These are phyloP conservation scores for Puccinia brachypodii DNA, from an alignment of 1,284 basidiomycete species.

Conservation along the genomic window DNA sequence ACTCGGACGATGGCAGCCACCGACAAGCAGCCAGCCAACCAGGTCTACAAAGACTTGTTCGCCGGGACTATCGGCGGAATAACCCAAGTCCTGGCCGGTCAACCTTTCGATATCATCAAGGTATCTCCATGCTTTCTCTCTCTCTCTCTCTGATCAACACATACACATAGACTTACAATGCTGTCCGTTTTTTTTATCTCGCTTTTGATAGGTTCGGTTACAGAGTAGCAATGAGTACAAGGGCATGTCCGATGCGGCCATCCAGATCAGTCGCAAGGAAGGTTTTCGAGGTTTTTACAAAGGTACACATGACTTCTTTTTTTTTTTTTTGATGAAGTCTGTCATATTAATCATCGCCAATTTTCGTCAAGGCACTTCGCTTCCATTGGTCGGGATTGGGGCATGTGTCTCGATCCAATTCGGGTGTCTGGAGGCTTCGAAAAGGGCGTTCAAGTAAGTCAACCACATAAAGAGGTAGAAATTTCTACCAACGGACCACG, in stretches of 20 bases:
- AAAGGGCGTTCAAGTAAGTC: constrained; percentile 70
- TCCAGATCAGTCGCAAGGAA: constrained; percentile 81
- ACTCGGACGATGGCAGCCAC: background rate
- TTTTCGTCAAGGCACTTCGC: constrained; percentile 97
- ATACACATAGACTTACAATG: no score
- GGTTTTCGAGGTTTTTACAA: constrained; percentile 96
- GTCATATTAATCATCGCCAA: constrained; percentile 79
- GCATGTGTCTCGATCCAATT: constrained; percentile 96
- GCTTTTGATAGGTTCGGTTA: constrained; percentile 63
- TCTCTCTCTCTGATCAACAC: constrained; percentile 56
- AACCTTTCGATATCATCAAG: constrained; percentile 97
- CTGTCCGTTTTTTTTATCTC: background rate
- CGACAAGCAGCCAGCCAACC: background rate
- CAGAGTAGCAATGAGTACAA: constrained; percentile 89
- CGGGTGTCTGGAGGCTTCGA: constrained; percentile 82
- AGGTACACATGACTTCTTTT: constrained; percentile 60
- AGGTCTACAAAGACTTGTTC: constrained; percentile 68
- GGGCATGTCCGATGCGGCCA: constrained; percentile 84
- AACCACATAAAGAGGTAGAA: constrained; percentile 7
- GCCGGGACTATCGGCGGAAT: constrained; percentile 84
- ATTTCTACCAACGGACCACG: background rate
- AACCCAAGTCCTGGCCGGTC: constrained; percentile 86
- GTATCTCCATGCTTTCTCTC: constrained; percentile 59
- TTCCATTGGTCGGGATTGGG: constrained; percentile 90
- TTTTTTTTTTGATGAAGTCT: constrained; percentile 77